phyloP scores from a whole-genome alignment of 2,329 filamentous ascomycete genomes.

The Aureobasidium pullulans region DNA sequence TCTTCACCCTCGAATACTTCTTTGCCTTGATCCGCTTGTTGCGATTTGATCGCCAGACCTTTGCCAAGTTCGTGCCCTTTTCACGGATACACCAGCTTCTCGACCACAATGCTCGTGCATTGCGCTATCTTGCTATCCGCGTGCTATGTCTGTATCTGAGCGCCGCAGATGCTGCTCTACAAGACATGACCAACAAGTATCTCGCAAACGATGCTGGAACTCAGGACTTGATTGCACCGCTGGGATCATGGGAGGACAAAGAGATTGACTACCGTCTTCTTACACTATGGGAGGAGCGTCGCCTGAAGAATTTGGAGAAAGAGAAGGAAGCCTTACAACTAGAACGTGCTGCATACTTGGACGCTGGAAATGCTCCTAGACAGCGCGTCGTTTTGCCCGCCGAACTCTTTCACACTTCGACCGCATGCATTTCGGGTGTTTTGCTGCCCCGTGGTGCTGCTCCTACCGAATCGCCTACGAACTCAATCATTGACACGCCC shows the following conservation, averaged over 20 bases:
- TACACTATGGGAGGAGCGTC: conserved; percentile 55
- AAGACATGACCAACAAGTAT: conserved; percentile 46
- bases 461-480: conserved; percentile 22
- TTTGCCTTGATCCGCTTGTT: conserved; percentile 72
- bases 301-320: conserved; percentile 33
- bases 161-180: conserved; percentile 70
- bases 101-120: conserved; percentile 46
- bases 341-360: not conserved
- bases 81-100: conserved; percentile 64
- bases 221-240: not conserved
- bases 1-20: conserved; percentile 33
- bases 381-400: conserved; percentile 12
- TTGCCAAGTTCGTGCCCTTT: conserved; percentile 57
- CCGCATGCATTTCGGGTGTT: conserved; percentile 57
- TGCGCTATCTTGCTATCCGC: conserved; percentile 75
- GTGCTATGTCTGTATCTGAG: conserved; percentile 72
- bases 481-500: conserved; percentile 57
- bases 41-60: conserved; percentile 64
- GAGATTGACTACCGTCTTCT: conserved; percentile 72
- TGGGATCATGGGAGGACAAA: conserved; percentile 70
- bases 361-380: not conserved
- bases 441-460: conserved; percentile 56
- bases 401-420: conserved; percentile 28
- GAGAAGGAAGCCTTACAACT: conserved; percentile 1
- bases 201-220: not conserved